Evolutionary conservation across 331 rosid genomes (phyloP), one percentile per base, ranked within the genome.

Genomic region (Quercus lobata): DNA sequence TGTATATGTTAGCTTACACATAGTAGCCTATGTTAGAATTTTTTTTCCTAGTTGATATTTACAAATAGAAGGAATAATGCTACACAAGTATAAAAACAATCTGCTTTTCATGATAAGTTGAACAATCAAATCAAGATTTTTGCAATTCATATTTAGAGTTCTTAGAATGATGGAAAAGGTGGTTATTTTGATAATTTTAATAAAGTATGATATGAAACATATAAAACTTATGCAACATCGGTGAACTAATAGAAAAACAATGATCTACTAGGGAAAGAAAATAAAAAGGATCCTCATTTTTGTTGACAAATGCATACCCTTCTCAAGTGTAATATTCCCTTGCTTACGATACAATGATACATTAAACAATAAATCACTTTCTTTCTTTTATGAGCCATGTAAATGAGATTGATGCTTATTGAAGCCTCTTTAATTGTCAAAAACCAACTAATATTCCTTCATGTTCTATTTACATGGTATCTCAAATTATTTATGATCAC

Each of bases 401-500:
- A 16, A 18, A 29, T 29, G 21, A 58, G 65, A 63, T 30, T 63
- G 41, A 30, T 63, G 21, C 70, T 16, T 29, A 1, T 17, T 30
- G 37, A 63, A 63, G n/a, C 21, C 16, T 29, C 70, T 16, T 15
- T 27, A 63, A 63, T 63, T 63, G 21, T 63, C 70, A 29, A 7
- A 63, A 7, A 6, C 37, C 37, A 29, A 63, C 22, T 29, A 10
- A 29, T 15, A 63, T 63, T 29, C 70, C 41, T 29, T 17, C 30
- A 16, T 63, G 37, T 10, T 34, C 16, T 32, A 8, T 66, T 29
- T 71, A 7, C 44, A 52, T 32, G 22, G 53, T 71, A 74, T 24
- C 37, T 63, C n/a, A 44, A 73, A 35, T 76, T 57, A 78, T 55
- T 32, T 30, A 29, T 76, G 17, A 46, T 29, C 17, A 83, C 71